A percentile compares a stretch with the other conserved stretches of the same genome.
phyloP scores from a whole-genome alignment of 257 asterid genomes.

The Anisodus acutangulus region DNA sequence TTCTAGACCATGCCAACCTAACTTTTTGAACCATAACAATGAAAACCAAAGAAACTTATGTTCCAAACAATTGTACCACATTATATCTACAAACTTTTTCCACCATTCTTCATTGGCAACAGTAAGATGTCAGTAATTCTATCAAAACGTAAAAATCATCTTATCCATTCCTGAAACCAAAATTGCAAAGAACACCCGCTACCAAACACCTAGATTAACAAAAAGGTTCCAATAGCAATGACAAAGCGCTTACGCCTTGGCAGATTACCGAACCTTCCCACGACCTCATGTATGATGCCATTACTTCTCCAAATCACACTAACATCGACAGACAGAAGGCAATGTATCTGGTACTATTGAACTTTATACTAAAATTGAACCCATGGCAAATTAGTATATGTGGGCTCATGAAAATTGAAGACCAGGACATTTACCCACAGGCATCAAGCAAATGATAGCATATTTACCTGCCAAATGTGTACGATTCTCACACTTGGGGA shows the following conservation, averaged over 20 bases:
- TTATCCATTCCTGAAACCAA: not conserved
- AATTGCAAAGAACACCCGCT: not conserved
- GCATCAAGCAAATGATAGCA: conserved; percentile 5
- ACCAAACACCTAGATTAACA: conserved; percentile 1
- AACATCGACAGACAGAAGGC: not conserved
- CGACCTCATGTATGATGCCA: not conserved
- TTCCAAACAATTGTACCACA: not conserved
- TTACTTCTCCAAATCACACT: not conserved
- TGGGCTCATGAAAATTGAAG: conserved; percentile 6
- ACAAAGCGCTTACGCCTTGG: not conserved
- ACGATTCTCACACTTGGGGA: not conserved
- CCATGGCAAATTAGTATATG: not conserved
- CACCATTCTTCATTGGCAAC: not conserved
- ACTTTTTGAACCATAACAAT: not conserved
- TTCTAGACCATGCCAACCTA: conserved; percentile 4
- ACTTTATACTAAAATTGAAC: conserved; percentile 10
- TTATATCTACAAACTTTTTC: not conserved
- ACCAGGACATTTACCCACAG: not conserved
- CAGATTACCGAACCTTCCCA: not conserved
- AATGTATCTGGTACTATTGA: conserved; percentile 11
- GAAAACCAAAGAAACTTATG: conserved; percentile 23
- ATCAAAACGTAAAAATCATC: not conserved
- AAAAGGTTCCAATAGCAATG: not conserved
- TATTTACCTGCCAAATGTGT: conserved; percentile 19
- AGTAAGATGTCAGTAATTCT: not conserved